Percentiles rank a stretch among this genome's conserved stretches.
phyloP scores from a whole-genome alignment of 2,329 filamentous ascomycete species.

The Parasarocladium wereldwijsianum region DNA sequence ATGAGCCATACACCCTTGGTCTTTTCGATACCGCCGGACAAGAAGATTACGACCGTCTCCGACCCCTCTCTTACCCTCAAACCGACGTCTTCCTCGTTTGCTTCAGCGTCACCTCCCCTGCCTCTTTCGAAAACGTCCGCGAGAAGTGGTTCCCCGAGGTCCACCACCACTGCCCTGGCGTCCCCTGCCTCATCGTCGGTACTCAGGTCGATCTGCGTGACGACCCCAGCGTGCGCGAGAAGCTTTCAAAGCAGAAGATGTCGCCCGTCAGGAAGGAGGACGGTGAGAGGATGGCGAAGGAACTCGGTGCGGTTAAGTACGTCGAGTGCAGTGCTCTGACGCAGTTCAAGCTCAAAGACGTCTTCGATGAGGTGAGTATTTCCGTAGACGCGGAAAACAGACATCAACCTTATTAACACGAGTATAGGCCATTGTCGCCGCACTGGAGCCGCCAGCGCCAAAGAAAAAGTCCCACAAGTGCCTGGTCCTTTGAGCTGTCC shows the following conservation, averaged over 20 bases:
- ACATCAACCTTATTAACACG: neutral
- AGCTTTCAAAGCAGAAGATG: conserved; percentile 95
- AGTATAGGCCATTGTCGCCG: conserved; percentile 81
- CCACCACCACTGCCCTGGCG: conserved; percentile 94
- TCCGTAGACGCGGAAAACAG: neutral
- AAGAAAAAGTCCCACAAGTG: conserved; percentile 67
- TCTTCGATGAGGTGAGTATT: conserved; percentile 82
- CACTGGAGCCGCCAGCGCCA: conserved; percentile 71
- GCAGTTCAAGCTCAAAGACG: conserved; percentile 97
- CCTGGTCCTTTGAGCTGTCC: no score
- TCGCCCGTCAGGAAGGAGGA: conserved; percentile 80
- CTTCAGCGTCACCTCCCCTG: conserved; percentile 94
- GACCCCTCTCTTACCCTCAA: conserved; percentile 93
- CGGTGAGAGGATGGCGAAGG: conserved; percentile 91
- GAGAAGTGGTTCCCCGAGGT: conserved; percentile 99
- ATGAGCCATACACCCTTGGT: conserved; percentile 94
- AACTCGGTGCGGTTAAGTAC: conserved; percentile 95
- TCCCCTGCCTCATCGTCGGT: conserved; percentile 93
- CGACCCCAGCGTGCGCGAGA: conserved; percentile 73
- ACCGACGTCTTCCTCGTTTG: conserved; percentile 98
- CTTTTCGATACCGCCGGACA: conserved; percentile 98
- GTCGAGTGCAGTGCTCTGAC: conserved; percentile 97
- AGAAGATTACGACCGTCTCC: conserved; percentile 97
- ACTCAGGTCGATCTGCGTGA: conserved; percentile 95
- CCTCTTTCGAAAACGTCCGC: conserved; percentile 96